These are phyloP conservation scores for Pezicula radicicola DNA, from an alignment of 2,329 filamentous ascomycete species.

Conservation along the genomic window DNA sequence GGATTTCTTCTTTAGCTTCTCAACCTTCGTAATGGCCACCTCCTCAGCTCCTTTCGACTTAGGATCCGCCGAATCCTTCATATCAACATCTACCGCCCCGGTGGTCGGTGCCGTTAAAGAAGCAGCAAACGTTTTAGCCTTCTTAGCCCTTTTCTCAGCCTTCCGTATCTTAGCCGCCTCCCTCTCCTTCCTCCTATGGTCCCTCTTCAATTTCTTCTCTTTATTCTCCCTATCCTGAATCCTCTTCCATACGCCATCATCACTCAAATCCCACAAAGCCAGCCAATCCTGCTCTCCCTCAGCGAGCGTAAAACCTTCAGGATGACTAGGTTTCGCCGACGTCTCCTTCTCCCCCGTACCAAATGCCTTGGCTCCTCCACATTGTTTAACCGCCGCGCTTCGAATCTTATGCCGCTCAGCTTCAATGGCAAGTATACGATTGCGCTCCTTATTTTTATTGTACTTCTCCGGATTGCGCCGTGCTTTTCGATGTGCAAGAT, in stretches of 20 bases:
- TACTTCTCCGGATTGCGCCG: too few species aligned
- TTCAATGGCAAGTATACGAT: background rate
- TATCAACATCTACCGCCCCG: background rate
- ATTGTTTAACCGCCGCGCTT: too few species aligned
- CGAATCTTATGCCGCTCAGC: background rate
- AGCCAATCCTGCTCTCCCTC: conserved; percentile 29
- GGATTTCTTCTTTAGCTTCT: too few species aligned
- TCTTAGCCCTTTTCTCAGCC: background rate
- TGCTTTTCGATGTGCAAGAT: too few species aligned
- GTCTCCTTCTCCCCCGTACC: background rate
- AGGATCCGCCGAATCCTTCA: too few species aligned
- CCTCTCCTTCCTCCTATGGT: conserved; percentile 7
- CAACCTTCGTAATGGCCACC: too few species aligned
- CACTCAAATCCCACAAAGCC: conserved; percentile 29
- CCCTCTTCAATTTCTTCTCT: conserved; percentile 11
- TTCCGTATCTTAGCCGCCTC: conserved; percentile 14
- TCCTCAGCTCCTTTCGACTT: too few species aligned
- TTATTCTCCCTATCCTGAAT: conserved; percentile 16
- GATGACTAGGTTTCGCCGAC: conserved; percentile 21
- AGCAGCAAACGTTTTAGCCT: background rate
- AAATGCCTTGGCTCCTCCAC: background rate
- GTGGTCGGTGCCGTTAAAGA: background rate
- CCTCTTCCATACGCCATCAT: conserved; percentile 24
- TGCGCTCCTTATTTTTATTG: background rate
- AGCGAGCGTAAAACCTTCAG: conserved; percentile 21